Evolutionary conservation across 192 early-diverging fungal species (phyloP).

Genomic region (Umbelopsis ramanniana): DNA sequence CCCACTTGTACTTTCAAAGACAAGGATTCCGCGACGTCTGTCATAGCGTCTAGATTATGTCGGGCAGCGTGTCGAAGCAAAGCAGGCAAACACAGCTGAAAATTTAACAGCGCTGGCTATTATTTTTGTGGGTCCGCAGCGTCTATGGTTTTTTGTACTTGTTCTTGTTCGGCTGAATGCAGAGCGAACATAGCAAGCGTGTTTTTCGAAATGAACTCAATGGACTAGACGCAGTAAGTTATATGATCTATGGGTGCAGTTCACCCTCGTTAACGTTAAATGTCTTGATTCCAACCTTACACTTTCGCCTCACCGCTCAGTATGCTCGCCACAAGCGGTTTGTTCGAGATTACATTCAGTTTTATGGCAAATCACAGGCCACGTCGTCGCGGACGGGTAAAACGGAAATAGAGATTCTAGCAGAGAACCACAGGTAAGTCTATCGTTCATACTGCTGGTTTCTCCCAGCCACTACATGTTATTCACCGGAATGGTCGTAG

Average conservation of each 20-base stretch:
- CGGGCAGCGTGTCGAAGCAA: background rate
- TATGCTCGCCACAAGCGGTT: slow-evolving; percentile 61
- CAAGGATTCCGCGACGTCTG: background rate
- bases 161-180: background rate
- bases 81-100: too few species aligned
- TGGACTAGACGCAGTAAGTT: slow-evolving; percentile 51
- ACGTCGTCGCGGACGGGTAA: slow-evolving; percentile 24
- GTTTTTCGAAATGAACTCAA: slow-evolving; percentile 45
- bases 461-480: background rate
- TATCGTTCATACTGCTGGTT: background rate
- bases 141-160: background rate
- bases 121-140: background rate
- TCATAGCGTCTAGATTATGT: background rate
- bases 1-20: slow-evolving; percentile 42
- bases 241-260: background rate
- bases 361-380: slow-evolving; percentile 39
- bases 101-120: background rate
- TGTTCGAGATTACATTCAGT: slow-evolving; percentile 59
- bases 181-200: slow-evolving; percentile 29
- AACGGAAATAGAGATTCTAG: slow-evolving; percentile 73
- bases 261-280: too few species aligned
- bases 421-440: slow-evolving; percentile 67
- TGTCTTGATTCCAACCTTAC: too few species aligned
- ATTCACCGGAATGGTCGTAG: slow-evolving; percentile 32
- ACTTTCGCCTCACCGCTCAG: slow-evolving; percentile 26